Base-by-base conservation (phyloP, 352 stramenopile genomes). In the Discostella stelligera region DNA sequence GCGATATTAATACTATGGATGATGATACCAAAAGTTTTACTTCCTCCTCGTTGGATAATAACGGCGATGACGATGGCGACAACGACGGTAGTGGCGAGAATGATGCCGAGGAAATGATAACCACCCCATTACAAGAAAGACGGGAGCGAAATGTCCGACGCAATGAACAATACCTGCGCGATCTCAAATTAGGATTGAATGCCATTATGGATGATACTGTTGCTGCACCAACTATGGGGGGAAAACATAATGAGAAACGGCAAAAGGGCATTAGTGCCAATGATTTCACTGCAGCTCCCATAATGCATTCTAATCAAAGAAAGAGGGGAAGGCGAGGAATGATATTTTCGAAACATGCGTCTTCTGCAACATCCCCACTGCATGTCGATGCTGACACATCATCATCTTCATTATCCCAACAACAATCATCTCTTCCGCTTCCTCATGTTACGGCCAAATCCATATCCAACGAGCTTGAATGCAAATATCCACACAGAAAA, bases 401-500 rank as follows among this genome's bases (percentile, higher is more conserved):
- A 20, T 5, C 27, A 32, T 5, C 27, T 6, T 60, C 10, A 6
- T 32, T 20, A 3, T 59, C 53, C 21, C 13, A 37, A 41, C 23
- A 37, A 61, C 11, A 25, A 18, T 7, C 53, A 46, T 41, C 21
- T 11, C 13, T 2, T 13, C 37, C 11, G 13, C 37, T 8, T 10
- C 37, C 37, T 10, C 41, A 18, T 13, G 18, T 37, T 37, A 55
- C 50, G 11, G 21, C 32, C n/a, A 54, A 53, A 41, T 62, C 55
- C n/a, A 58, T 72, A 44, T 13, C 44, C 39, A 30, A 61, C 14
- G 64, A 72, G n/a, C 44, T 72, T 23, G 52, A 64, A 37, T 20
- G 30, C 18, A 62, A 64, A 39, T 72, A 64, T 65, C 64, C 64
- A 32, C 64, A 72, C 54, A 53, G 64, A 55, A 52, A 30, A 56